phyloP scores from a whole-genome alignment of 306 rosid species.

The Lathyrus tuberosus region DNA sequence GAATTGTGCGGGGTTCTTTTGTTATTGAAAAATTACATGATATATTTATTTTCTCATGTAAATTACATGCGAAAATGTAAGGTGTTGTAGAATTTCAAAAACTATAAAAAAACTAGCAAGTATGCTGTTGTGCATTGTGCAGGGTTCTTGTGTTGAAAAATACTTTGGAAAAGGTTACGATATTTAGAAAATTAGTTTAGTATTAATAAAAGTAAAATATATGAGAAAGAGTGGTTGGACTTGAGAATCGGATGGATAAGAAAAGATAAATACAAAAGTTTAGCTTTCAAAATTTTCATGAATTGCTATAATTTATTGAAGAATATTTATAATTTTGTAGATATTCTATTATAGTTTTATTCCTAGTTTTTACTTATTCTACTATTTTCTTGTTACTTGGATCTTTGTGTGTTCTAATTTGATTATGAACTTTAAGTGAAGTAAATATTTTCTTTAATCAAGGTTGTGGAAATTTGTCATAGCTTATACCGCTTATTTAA shows the following conservation, averaged over 20 bases:
- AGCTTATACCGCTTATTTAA: no score
- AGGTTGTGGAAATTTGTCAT: no score
- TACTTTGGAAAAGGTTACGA: neutral
- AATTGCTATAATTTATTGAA: neutral
- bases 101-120: neutral
- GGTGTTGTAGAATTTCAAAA: slow-evolving; percentile 15
- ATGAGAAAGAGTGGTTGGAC: neutral
- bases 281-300: neutral
- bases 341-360: neutral
- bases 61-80: neutral
- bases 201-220: neutral
- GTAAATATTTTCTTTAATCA: no score
- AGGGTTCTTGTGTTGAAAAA: neutral
- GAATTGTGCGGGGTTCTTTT: neutral
- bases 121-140: neutral
- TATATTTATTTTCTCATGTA: neutral
- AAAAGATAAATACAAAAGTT: neutral
- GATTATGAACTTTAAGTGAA: no score
- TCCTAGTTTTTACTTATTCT: no score
- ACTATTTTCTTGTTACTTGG: no score
- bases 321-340: neutral
- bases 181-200: neutral
- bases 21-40: neutral
- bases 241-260: neutral
- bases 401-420: no score